Conservation (phyloP, 139 green algal species). For the Tetradesmus obliquus region DNA sequence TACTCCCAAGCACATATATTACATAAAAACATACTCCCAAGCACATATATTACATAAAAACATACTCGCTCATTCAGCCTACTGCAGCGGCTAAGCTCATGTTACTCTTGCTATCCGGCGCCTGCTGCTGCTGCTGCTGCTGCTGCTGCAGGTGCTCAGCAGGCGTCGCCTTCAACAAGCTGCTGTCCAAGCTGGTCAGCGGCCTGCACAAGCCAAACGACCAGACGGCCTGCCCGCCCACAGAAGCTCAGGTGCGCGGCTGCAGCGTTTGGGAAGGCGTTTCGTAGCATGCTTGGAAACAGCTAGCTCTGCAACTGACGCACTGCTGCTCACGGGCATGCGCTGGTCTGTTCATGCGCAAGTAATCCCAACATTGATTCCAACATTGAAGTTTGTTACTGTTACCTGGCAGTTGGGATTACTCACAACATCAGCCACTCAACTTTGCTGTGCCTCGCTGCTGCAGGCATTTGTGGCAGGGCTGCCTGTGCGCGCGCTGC, state of each 20-base stretch:
- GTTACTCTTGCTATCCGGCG: background rate
- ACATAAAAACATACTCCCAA: no score
- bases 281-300: background rate
- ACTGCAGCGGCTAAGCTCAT: background rate
- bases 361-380: background rate
- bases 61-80: no score
- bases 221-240: conserved; percentile 76
- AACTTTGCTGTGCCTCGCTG: background rate
- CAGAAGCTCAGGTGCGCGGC: conserved; percentile 53
- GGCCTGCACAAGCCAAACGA: conserved; percentile 90
- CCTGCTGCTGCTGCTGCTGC: conserved; percentile 13
- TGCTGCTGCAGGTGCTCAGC: conserved; percentile 43
- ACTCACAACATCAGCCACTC: background rate
- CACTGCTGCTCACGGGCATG: background rate
- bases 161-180: conserved; percentile 77
- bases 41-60: no score
- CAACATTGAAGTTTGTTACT: conserved; percentile 20
- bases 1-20: no score
- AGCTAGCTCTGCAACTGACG: background rate
- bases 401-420: background rate
- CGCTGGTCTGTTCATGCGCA: background rate
- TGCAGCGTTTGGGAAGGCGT: background rate
- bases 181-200: conserved; percentile 85
- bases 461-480: conserved; percentile 43
- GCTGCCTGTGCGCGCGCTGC: conserved; percentile 69